These are phyloP conservation scores for Arthrobotrys conoides DNA, from an alignment of 2,329 filamentous ascomycete genomes.

Conservation along the genomic window DNA sequence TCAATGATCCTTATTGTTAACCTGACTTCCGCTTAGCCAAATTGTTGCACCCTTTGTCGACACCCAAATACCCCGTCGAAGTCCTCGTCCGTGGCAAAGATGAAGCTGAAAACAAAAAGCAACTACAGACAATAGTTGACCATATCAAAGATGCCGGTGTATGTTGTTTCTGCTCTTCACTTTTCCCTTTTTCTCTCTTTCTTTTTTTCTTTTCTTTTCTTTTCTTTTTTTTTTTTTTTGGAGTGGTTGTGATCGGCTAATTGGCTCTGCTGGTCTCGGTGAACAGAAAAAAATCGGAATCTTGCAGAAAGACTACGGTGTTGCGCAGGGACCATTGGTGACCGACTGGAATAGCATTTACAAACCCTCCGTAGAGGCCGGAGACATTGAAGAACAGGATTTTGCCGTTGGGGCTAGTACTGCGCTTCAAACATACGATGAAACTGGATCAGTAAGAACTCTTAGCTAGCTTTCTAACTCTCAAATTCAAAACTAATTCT, in stretches of 20 bases:
- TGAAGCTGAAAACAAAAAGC: constrained; percentile 88
- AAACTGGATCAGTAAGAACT: constrained; percentile 81
- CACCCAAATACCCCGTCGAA: constrained; percentile 91
- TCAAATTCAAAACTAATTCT: neutral
- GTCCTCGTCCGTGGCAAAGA: constrained; percentile 94
- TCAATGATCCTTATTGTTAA: neutral
- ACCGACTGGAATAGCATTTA: constrained; percentile 95
- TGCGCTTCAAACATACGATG: constrained; percentile 93
- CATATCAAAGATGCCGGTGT: constrained; percentile 89
- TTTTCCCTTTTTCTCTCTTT: neutral
- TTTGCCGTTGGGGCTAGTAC: constrained; percentile 75
- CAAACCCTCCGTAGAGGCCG: constrained; percentile 74
- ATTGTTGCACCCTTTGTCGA: constrained; percentile 91
- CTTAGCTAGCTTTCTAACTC: constrained; percentile 29
- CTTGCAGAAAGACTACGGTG: constrained; percentile 84
- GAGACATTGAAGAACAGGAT: constrained; percentile 90
- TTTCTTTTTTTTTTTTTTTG: neutral
- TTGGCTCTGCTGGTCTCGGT: constrained; percentile 42
- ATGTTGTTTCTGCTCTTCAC: constrained; percentile 67
- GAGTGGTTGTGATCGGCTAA: neutral
- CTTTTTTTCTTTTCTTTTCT: neutral
- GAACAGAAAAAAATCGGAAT: constrained; percentile 87
- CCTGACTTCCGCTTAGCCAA: constrained; percentile 76
- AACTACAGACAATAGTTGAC: constrained; percentile 86
- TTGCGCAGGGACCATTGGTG: constrained; percentile 81